Evolutionary conservation across 2,329 filamentous ascomycete species (phyloP), one percentile per base, ranked within the genome.

Genomic region (Calonectria naviculata): DNA sequence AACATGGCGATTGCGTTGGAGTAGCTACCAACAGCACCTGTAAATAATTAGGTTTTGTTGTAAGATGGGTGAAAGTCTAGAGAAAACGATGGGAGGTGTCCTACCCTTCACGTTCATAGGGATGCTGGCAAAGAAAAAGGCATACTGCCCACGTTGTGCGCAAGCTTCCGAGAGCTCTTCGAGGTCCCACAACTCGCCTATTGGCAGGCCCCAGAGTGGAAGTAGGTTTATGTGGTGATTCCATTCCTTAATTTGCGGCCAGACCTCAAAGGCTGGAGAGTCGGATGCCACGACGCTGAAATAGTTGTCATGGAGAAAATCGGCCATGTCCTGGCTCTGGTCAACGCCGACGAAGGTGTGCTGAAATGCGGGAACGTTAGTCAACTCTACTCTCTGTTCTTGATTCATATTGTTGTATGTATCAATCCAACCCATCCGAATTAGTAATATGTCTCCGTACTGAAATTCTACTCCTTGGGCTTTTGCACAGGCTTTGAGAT

Each of bases 161-260:
- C 63, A 65, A 2, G 31, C 38, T 13, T 58, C 41, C 3, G 63
- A 41, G 7, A 65, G 47, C 24, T 13, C 29, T 28, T 65, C 63
- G 2, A 65, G 34, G 13, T 65, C 47, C 63, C 63, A 65, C 4
- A 65, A 12, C 47, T 65, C 63, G 12, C 63, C 63, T 4, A 65
- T 65, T 6, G 63, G 63, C 19, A 65, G n/a, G 3, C 63, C 63
- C 63, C 63, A 65, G 15, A 65, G 24, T 9, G 63, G 63, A 17
- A 65, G 36, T 7, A 65, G 29, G 19, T 65, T 65, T 17, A 44
- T 65, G 17, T 65, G 63, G n/a, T 65, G 63, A 26, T 65, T 65
- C 63, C 63, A 65, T 29, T 65, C 63, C 19, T 65, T 65, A 7
- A 65, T 65, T 29, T 65, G 63, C 2, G 63, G 63, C 63, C 63